Base-by-base conservation (phyloP, 2,329 filamentous ascomycete genomes). In the Nigrospora sphaerica region DNA sequence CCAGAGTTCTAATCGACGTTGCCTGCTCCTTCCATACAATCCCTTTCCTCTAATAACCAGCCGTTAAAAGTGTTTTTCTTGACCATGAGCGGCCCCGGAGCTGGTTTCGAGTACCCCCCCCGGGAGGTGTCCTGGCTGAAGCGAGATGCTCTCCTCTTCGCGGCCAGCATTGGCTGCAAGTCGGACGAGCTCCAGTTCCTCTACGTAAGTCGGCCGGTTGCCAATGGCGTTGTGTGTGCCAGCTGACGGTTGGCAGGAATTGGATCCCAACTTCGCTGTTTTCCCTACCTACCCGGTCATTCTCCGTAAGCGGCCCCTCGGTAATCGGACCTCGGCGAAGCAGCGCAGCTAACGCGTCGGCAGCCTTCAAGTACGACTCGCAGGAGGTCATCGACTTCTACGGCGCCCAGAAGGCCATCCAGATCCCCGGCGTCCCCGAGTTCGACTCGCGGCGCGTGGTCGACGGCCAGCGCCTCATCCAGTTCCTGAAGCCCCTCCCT, bases 161-260 rank as follows among this genome's bases (percentile, higher is more conserved):
- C 91, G 57, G 85, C 86, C 67, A 92, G 85, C 70, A 92, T 96
- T 64, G 91, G 91, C 47, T 83, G 78, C 62, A 92, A 81, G 12
- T 77, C 78, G n/a, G 83, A 95, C 57, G 91, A 96, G 74, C 80
- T 95, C 60, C 89, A 95, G 63, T 95, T 92, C 63, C 83, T 95
- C 69, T 96, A 90, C 59, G 89, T 93, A 23, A 32, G 45, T 49
- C 43, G 42, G 49, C 33, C 46, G 37, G 47, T 36, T 48, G 12
- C 43, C 23, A 42, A 35, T 3, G 31, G 18, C 23, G 23, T 18
- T 2, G n/a, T 12, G n/a, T 34, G 14, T 18, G 39, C 42, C 45
- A 33, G 49, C 49, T 49, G 7, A 48, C 19, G 28, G n/a, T 39
- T 53, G 45, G 1, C 54, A 92, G 88, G 91, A 96, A 70, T 79